These are phyloP conservation scores for Calonectria hawksworthii DNA, from an alignment of 2,329 filamentous ascomycete genomes.

Conservation along the genomic window DNA sequence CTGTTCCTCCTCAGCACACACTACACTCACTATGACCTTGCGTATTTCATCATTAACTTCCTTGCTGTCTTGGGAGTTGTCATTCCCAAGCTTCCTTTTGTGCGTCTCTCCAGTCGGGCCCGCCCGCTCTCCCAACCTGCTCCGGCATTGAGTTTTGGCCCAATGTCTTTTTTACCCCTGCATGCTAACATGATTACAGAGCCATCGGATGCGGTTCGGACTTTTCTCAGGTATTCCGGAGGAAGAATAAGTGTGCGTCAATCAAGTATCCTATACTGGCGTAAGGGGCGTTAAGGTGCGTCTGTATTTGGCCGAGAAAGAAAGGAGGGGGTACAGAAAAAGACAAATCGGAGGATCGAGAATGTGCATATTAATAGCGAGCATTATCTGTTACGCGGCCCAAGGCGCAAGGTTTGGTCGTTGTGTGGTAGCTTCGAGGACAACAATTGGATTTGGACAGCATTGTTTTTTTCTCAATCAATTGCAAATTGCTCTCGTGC, in stretches of 20 bases:
- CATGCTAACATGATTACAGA: slow-evolving; percentile 62
- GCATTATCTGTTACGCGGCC: slow-evolving; percentile 51
- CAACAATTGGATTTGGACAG: slow-evolving; percentile 49
- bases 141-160: neutral
- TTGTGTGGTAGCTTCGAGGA: slow-evolving; percentile 48
- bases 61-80: slow-evolving; percentile 92
- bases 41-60: slow-evolving; percentile 98
- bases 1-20: slow-evolving; percentile 97
- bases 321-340: slow-evolving; percentile 38
- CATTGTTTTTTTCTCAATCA: slow-evolving; percentile 36
- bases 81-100: slow-evolving; percentile 95
- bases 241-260: slow-evolving; percentile 54
- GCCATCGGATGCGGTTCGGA: slow-evolving; percentile 83
- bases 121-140: neutral
- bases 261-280: slow-evolving; percentile 36
- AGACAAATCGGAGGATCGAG: slow-evolving; percentile 37
- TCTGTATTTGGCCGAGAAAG: slow-evolving; percentile 41
- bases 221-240: slow-evolving; percentile 79
- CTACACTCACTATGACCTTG: slow-evolving; percentile 97
- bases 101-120: slow-evolving; percentile 64
- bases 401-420: slow-evolving; percentile 44
- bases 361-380: slow-evolving; percentile 52
- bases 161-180: slow-evolving; percentile 4
- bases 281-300: slow-evolving; percentile 44
- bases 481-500: neutral